Conservation (phyloP, 1,139 yeast species). For the Hyphopichia wangnamkhiaoensis region DNA sequence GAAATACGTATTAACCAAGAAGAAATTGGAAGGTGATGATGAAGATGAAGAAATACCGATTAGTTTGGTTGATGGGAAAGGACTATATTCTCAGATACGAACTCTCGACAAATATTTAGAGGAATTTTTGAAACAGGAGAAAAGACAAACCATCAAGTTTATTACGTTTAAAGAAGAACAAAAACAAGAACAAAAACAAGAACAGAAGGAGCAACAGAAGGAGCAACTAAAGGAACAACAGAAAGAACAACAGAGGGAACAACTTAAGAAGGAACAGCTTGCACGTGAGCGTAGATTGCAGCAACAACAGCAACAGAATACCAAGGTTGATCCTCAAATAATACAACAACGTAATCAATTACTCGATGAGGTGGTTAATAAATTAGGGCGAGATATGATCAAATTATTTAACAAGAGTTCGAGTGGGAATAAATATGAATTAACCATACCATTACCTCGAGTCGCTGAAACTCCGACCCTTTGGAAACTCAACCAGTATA, state of each 20-base stretch:
- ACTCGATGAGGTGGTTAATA: constrained; percentile 24
- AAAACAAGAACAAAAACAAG: not conserved
- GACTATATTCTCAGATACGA: constrained; percentile 52
- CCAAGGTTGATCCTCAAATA: constrained; percentile 10
- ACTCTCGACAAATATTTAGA: constrained; percentile 64
- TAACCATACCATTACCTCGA: constrained; percentile 22
- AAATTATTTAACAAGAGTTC: constrained; percentile 26
- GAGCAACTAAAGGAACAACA: not conserved
- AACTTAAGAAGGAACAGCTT: not conserved
- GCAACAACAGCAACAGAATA: constrained; percentile 1
- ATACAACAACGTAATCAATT: constrained; percentile 17
- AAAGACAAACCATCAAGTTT: constrained; percentile 45
- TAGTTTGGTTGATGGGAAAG: constrained; percentile 44
- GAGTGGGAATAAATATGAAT: constrained; percentile 19
- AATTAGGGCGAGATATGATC: constrained; percentile 19
- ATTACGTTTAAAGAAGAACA: constrained; percentile 20
- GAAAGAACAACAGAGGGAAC: constrained; percentile 2
- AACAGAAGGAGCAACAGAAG: not conserved
- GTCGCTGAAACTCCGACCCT: constrained; percentile 17
- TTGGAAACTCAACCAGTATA: constrained; percentile 18
- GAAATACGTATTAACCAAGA: constrained; percentile 15
- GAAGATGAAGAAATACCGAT: constrained; percentile 24
- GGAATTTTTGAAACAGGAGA: constrained; percentile 56
- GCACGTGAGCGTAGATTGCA: not conserved
- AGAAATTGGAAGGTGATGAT: constrained; percentile 9